Base-by-base conservation (phyloP, 2,329 filamentous ascomycete genomes). In the Aspergillus ustus region DNA sequence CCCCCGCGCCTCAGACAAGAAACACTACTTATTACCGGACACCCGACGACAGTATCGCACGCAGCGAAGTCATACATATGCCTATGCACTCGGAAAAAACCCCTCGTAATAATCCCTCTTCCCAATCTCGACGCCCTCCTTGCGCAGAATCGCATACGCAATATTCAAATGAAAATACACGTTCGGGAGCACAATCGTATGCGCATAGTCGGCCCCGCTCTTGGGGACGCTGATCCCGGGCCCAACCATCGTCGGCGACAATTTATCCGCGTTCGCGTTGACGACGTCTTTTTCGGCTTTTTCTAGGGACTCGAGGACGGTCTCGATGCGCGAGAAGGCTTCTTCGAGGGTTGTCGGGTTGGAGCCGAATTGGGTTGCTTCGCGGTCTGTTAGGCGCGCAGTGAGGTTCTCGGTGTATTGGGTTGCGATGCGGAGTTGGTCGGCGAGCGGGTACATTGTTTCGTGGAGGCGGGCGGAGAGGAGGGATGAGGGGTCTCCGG, bases 221-320 rank as follows among this genome's bases (percentile, higher is more conserved):
- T 67, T 66, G 3, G 63, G 46, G 2, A 63, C 44, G 13, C 9
- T 29, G 7, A 17, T 1, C 2, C 50, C 25, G 2, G 61, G 65
- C 0, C 67, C 70, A 11, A 71, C 11, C 20, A 53, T 9, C 2
- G 68, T 69, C 1, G 49, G 7, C 37, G 34, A 55, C 29, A 67
- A 11, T 1, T 57, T 55, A 2, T 73, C 69, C 11, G 45, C 60
- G 2, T 64, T 44, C 15, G 49, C 44, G 28, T 73, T 74, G 28
- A 72, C 69, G 20, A 64, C 51, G 1, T 69, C 59, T 80, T 67
- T 72, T 31, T 72, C 69, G 2, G 65, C 69, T 19, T 64, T 63
- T 1, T 52, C 44, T 20, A 70, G 63, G 7, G 51, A 20, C 22
- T 66, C 66, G 57, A 66, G 58, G 46, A 70, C 71, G 2, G 59